Base-by-base conservation (phyloP, 2,329 filamentous ascomycete species). In the Microsporum ferrugineum region DNA sequence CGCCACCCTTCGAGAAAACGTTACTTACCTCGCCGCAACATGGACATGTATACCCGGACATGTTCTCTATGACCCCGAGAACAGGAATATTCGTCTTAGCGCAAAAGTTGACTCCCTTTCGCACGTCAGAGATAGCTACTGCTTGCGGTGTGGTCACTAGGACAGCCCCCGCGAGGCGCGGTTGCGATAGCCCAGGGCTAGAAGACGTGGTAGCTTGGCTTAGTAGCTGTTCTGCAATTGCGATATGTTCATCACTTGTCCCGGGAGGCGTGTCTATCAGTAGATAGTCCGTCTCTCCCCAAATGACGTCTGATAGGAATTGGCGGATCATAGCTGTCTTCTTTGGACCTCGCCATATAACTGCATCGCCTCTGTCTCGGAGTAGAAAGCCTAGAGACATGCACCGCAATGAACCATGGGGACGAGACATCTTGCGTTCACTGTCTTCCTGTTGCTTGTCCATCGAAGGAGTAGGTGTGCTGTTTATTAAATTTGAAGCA, bases 321-420 rank as follows among this genome's bases (percentile, higher is more conserved):
- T 99, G 94, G 45, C 91, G 85, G 62, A 99, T 90, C 94, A 99
- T 99, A 58, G 94, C 94, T 3, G 94, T 99, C 78, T 99, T 99
- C 77, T 99, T 99, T 1, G 94, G 94, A 0, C 94, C 94, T 59
- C 94, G 84, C 94, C 94, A 99, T 43, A 99, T 94, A 0, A 99
- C 91, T 0, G 94, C 92, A 68, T 96, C 91, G 64, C 88, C 89
- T 67, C 92, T 81, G 63, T 85, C 84, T 2, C 87, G 85, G 4
- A 99, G 81, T 5, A 99, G 82, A 69, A 99, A 97, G 2, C 91
- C 94, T 1, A 99, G 80, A 60, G 90, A 96, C 88, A 97, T 96
- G 73, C 90, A 94, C 63, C 76, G 73, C 41, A 79, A 71, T 14
- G 76, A 73, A 36, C 77, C 76, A 27, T 70, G 70, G 2, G 64